phyloP scores from a whole-genome alignment of 2,329 filamentous ascomycete species.

The Talaromyces sp. region DNA sequence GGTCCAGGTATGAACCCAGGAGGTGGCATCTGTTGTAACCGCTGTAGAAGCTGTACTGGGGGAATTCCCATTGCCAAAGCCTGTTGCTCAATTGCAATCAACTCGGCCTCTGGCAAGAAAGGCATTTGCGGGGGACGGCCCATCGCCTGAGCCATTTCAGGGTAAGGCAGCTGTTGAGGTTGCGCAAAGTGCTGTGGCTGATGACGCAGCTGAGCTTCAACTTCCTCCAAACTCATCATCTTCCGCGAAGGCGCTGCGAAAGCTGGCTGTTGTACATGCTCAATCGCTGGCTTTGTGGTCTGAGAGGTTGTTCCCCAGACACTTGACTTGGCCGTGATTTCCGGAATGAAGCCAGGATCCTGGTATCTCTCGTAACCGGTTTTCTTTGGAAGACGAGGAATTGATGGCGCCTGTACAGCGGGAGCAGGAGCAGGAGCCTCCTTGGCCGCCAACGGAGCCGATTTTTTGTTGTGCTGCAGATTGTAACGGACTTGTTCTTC shows the following conservation, averaged over 20 bases:
- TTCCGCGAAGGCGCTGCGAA: slow-evolving; percentile 56
- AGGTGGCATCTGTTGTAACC: slow-evolving; percentile 37
- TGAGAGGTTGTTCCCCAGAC: slow-evolving; percentile 74
- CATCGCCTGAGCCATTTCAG: slow-evolving; percentile 31
- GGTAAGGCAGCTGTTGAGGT: slow-evolving; percentile 22
- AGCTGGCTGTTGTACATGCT: slow-evolving; percentile 22
- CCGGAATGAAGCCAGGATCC: slow-evolving; percentile 77
- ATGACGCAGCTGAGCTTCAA: slow-evolving; percentile 85
- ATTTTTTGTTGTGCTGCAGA: slow-evolving; percentile 64
- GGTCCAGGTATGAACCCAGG: slow-evolving; percentile 45
- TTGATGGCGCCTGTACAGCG: slow-evolving; percentile 32
- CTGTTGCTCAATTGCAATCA: slow-evolving; percentile 51
- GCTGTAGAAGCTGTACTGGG: slow-evolving; percentile 35
- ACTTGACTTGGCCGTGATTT: slow-evolving; percentile 86
- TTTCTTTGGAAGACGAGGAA: slow-evolving; percentile 58
- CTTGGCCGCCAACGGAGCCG: slow-evolving; percentile 37
- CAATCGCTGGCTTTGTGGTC: slow-evolving; percentile 29
- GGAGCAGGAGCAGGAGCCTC: slow-evolving; percentile 35
- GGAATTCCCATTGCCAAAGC: slow-evolving; percentile 33
- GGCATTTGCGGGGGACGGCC: slow-evolving; percentile 33
- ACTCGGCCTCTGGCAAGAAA: slow-evolving; percentile 38
- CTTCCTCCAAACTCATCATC: slow-evolving; percentile 94
- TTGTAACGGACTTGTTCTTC: slow-evolving; percentile 86
- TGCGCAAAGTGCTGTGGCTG: slow-evolving; percentile 42
- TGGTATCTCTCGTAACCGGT: slow-evolving; percentile 91